These are phyloP conservation scores for Cucumis cinereus DNA, from an alignment of 306 rosid species.

Conservation along the genomic window DNA sequence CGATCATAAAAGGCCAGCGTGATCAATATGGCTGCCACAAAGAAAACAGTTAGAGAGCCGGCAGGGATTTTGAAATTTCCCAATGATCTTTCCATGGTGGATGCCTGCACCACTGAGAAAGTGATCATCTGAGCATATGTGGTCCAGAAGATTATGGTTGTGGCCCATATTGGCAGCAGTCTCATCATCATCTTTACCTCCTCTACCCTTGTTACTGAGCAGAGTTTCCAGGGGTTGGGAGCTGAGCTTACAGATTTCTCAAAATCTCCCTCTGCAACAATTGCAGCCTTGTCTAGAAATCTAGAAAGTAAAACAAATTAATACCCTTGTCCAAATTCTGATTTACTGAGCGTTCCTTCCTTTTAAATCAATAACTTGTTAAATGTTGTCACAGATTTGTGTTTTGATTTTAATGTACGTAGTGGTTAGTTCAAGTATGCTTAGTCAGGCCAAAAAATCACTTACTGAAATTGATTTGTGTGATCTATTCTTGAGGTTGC, in stretches of 20 bases:
- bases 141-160: slow-evolving; percentile 93
- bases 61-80: slow-evolving; percentile 76
- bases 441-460: not conserved
- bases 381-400: not conserved
- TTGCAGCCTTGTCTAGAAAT: slow-evolving; percentile 78
- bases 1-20: slow-evolving; percentile 61
- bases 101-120: slow-evolving; percentile 89
- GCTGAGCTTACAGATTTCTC: slow-evolving; percentile 25
- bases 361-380: not conserved
- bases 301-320: slow-evolving; percentile 12
- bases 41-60: slow-evolving; percentile 78
- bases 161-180: slow-evolving; percentile 86
- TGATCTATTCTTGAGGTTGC: slow-evolving; percentile 46
- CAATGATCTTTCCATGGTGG: slow-evolving; percentile 67
- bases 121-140: slow-evolving; percentile 84
- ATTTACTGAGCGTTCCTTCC: not conserved
- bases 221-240: slow-evolving; percentile 67
- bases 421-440: not conserved
- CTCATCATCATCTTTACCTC: slow-evolving; percentile 88
- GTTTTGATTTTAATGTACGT: not conserved
- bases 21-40: slow-evolving; percentile 67
- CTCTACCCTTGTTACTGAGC: slow-evolving; percentile 70
- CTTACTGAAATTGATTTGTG: slow-evolving; percentile 58
- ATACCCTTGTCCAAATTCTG: not conserved
- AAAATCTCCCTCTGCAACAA: slow-evolving; percentile 46